These are phyloP conservation scores for Candida freyschussii DNA, from an alignment of 1,139 yeast species.

Conservation along the genomic window DNA sequence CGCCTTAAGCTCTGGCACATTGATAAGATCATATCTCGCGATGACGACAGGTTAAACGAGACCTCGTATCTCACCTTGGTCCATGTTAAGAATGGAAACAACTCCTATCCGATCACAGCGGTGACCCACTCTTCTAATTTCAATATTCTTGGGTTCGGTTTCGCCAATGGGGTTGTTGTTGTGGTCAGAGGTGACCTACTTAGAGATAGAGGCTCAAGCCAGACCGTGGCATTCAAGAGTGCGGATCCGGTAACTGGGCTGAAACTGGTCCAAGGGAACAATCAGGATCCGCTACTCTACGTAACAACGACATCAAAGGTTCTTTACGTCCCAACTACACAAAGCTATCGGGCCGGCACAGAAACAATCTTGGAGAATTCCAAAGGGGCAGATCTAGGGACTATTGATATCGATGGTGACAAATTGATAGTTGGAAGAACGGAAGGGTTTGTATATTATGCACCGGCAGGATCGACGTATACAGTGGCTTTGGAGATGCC, in stretches of 20 bases:
- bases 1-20: constrained; percentile 72
- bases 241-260: constrained; percentile 80
- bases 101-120: constrained; percentile 24
- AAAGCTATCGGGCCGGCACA: constrained; percentile 69
- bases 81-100: constrained; percentile 33
- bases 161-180: constrained; percentile 80
- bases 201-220: constrained; percentile 88
- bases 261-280: constrained; percentile 42
- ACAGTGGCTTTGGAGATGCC: constrained; percentile 55
- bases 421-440: constrained; percentile 30
- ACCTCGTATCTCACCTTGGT: constrained; percentile 38
- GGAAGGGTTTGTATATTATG: constrained; percentile 32
- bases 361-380: constrained; percentile 55
- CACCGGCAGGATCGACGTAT: constrained; percentile 47
- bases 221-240: constrained; percentile 68
- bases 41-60: constrained; percentile 22
- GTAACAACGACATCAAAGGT: constrained; percentile 56
- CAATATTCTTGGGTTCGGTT: constrained; percentile 62
- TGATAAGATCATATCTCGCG: constrained; percentile 37
- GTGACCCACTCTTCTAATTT: constrained; percentile 18
- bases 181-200: constrained; percentile 82
- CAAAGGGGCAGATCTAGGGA: constrained; percentile 69
- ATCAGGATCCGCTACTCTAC: constrained; percentile 25
- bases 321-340: constrained; percentile 71
- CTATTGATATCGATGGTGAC: constrained; percentile 41